Base-by-base conservation (phyloP, 2,329 filamentous ascomycete genomes). In the Pezicula neosporulosa region DNA sequence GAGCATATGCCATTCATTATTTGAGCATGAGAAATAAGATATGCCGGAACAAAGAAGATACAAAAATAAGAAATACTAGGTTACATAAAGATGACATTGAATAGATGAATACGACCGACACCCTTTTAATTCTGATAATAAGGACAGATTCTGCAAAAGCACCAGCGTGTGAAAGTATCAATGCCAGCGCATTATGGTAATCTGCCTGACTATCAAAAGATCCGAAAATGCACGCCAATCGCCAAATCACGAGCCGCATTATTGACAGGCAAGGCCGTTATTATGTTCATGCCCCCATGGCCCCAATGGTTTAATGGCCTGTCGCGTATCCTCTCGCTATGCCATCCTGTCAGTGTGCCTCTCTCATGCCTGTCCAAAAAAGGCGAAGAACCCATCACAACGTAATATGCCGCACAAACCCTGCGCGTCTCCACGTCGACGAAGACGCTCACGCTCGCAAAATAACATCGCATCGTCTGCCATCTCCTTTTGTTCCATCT, bases 361-460 rank as follows among this genome's bases (percentile, higher is more conserved):
- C 12, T 19, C 16, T 18, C 10, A 35, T 37, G 51, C 47, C 50
- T 57, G 54, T 58, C 60, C 55, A 50, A 59, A 52, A 59, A 63
- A 56, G 57, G n/a, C n/a, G n/a, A n/a, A n/a, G n/a, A n/a, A 24
- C 24, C 38, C 52, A 52, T 60, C 55, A 24, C 24, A 60, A 54
- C 54, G 57, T 58, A 57, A 52, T 51, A 52, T 24, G 53, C 52
- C 41, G 51, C 46, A 50, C 49, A 50, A 55, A 52, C 56, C 49
- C 57, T 42, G 24, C 28, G 42, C 49, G 54, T 55, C 52, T 51
- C 55, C 55, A 58, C 57, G 55, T 63, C 59, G 59, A 63, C 60
- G 46, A 53, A 41, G 12, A 33, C 43, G 24, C 24, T 24, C 24
- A 51, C 48, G 55, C 53, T 49, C 38, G 19, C 38, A 51, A 49